Evolutionary conservation across 1,284 basidiomycete genomes (phyloP).

Genomic region (Thecaphora thlaspeos): DNA sequence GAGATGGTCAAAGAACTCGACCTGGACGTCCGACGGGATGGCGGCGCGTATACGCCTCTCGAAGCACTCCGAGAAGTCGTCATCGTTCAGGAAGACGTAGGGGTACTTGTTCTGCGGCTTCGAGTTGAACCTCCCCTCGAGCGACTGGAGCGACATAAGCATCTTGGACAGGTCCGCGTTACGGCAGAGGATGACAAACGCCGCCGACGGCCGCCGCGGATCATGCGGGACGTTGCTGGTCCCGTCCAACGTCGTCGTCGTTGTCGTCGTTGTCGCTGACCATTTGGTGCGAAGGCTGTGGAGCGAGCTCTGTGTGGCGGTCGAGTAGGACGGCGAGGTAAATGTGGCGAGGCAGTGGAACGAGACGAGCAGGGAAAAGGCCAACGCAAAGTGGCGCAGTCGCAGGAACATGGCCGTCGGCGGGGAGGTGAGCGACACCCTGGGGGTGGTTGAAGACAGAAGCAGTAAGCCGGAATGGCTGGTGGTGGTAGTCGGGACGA

Average conservation of each 20-base stretch:
- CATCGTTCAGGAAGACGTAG: conserved; percentile 60
- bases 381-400: conserved; percentile 19
- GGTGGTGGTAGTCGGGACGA: no score
- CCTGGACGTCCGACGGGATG: conserved; percentile 48
- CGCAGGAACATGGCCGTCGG: conserved; percentile 9
- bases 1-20: conserved; percentile 71
- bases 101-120: conserved; percentile 54
- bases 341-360: conserved; percentile 22
- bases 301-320: no score
- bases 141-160: conserved; percentile 47
- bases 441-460: no score
- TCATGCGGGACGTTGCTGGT: background rate
- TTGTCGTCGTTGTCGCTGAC: no score
- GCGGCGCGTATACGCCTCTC: conserved; percentile 54
- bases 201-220: conserved; percentile 19
- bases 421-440: no score
- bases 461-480: no score
- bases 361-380: conserved; percentile 12
- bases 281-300: no score
- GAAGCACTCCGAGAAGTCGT: conserved; percentile 59
- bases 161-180: conserved; percentile 55
- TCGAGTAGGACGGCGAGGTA: conserved; percentile 13
- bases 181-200: conserved; percentile 57
- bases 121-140: conserved; percentile 55
- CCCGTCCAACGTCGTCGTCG: no score